A percentile compares a stretch with the other conserved stretches of the same genome.
These are phyloP conservation scores for Pachysandra terminalis DNA, from an alignment of 164 flowering plant species.

Conservation along the genomic window DNA sequence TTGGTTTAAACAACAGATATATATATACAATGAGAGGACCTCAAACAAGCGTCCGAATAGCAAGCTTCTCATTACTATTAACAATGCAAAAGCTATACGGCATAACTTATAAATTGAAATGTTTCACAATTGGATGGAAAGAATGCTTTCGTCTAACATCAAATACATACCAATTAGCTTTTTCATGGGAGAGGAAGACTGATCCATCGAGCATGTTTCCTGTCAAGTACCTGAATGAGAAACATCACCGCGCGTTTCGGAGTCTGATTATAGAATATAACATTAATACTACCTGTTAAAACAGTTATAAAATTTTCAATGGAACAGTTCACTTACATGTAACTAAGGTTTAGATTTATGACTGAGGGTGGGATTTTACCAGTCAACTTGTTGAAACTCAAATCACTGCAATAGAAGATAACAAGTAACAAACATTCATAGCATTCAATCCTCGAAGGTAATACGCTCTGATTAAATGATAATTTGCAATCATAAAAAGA, in stretches of 20 bases:
- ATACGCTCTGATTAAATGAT: not conserved
- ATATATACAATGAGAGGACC: too few species aligned
- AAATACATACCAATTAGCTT: not conserved
- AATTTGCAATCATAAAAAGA: not conserved
- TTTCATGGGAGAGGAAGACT: too few species aligned
- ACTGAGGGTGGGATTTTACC: not conserved
- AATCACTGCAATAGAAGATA: not conserved
- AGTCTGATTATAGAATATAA: too few species aligned
- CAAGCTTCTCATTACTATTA: too few species aligned
- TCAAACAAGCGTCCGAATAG: too few species aligned
- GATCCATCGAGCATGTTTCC: not conserved
- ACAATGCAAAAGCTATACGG: too few species aligned
- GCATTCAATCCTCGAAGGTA: not conserved
- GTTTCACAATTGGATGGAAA: too few species aligned
- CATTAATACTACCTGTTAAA: not conserved
- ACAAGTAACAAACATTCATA: not conserved
- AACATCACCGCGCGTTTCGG: not conserved
- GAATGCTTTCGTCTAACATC: too few species aligned
- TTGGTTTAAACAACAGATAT: too few species aligned
- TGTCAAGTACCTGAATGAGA: not conserved
- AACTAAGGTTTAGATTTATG: not conserved
- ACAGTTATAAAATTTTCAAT: not conserved
- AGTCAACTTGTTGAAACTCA: not conserved
- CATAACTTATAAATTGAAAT: too few species aligned
- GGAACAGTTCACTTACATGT: not conserved